Conservation (phyloP, 306 rosid species). For the Hylodesmum podocarpum region DNA sequence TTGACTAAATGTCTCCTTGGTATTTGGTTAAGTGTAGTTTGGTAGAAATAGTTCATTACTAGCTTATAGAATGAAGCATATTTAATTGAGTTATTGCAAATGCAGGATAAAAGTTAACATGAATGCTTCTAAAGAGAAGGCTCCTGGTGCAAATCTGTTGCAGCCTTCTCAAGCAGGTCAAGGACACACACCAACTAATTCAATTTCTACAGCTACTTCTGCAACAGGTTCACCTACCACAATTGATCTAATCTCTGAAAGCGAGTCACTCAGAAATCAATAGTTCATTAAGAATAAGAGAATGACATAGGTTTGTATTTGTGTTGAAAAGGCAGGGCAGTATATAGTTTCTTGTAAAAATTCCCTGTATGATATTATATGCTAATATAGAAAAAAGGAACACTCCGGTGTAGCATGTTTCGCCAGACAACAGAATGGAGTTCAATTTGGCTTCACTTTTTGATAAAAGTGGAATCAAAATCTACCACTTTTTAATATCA, state of each 20-base stretch:
- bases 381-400: conserved; percentile 31
- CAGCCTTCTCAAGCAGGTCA: conserved; percentile 43
- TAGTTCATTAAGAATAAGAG: conserved; percentile 21
- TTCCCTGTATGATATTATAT: conserved; percentile 22
- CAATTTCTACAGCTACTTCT: conserved; percentile 42
- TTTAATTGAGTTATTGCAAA: conserved; percentile 21
- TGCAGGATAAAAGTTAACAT: conserved; percentile 94
- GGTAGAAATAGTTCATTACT: conserved; percentile 2
- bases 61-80: conserved; percentile 10
- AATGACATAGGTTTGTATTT: conserved; percentile 28
- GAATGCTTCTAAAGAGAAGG: conserved; percentile 71
- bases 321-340: conserved; percentile 29
- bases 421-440: background rate
- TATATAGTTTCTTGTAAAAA: conserved; percentile 17
- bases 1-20: background rate
- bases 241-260: conserved; percentile 43
- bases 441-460: background rate
- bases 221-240: conserved; percentile 39
- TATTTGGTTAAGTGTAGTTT: conserved; percentile 8
- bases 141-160: conserved; percentile 30
- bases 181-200: conserved; percentile 38
- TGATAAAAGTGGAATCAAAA: background rate
- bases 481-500: background rate
- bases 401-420: background rate
- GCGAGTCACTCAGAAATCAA: conserved; percentile 33